Evolutionary conservation across 2,329 filamentous ascomycete species (phyloP).

Genomic region (Triangularia verruculosa): DNA sequence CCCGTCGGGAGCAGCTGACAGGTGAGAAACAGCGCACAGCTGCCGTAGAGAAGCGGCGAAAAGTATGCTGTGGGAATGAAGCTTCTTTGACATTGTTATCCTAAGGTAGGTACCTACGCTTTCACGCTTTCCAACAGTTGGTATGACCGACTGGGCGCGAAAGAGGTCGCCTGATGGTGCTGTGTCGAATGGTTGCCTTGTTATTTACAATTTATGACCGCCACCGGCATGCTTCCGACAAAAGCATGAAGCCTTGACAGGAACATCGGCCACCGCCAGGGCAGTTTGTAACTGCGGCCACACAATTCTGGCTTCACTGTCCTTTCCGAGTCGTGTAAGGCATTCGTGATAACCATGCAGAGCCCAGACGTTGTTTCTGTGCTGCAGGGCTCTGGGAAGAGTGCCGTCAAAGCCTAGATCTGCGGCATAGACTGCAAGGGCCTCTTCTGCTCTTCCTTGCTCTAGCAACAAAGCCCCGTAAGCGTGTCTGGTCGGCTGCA

Average conservation of each 20-base stretch:
- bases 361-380: constrained; percentile 74
- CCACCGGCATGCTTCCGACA: constrained; percentile 32
- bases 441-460: constrained; percentile 57
- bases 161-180: too few species aligned
- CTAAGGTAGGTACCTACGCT: too few species aligned
- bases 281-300: constrained; percentile 49
- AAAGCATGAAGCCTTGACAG: constrained; percentile 57
- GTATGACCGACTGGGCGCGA: too few species aligned
- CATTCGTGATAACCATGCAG: constrained; percentile 73
- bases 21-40: too few species aligned
- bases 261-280: constrained; percentile 56
- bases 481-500: constrained; percentile 70
- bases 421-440: constrained; percentile 55
- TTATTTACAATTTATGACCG: not conserved
- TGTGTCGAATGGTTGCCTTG: too few species aligned
- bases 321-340: constrained; percentile 52
- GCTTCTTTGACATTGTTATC: too few species aligned
- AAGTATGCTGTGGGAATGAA: too few species aligned
- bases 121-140: too few species aligned
- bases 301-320: constrained; percentile 36
- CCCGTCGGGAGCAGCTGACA: too few species aligned
- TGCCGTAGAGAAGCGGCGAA: too few species aligned
- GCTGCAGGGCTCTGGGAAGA: constrained; percentile 61
- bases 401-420: constrained; percentile 60
- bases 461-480: constrained; percentile 68